Evolutionary conservation across 306 rosid genomes (phyloP).

Genomic region (Begonia fuchsioides): DNA sequence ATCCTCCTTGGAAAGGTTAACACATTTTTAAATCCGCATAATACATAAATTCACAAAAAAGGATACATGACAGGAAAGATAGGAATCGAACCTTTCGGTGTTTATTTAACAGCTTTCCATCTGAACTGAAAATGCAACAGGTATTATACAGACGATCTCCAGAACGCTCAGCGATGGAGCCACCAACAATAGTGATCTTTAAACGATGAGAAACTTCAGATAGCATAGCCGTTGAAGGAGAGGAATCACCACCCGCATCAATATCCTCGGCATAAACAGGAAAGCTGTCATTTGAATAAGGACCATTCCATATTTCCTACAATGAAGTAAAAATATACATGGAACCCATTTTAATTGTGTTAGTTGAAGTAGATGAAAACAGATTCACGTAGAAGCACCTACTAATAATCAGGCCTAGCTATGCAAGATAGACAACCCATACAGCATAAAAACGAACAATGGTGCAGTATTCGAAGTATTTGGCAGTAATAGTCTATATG

Average conservation of each 20-base stretch:
- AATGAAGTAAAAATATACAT: neutral
- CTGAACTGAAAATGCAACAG: slow-evolving; percentile 22
- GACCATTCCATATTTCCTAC: slow-evolving; percentile 95
- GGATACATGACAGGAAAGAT: neutral
- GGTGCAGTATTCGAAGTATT: too few species aligned
- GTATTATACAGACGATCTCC: slow-evolving; percentile 15
- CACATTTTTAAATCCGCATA: too few species aligned
- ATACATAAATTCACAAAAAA: neutral
- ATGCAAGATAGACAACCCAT: too few species aligned
- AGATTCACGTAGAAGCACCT: too few species aligned
- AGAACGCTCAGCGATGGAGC: slow-evolving; percentile 1
- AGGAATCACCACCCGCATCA: slow-evolving; percentile 63
- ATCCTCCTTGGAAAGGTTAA: too few species aligned
- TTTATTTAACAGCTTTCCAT: slow-evolving; percentile 17
- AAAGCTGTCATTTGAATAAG: slow-evolving; percentile 76
- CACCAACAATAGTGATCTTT: slow-evolving; percentile 70
- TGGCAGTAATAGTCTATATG: too few species aligned
- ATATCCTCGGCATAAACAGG: slow-evolving; percentile 84
- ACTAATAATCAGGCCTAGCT: too few species aligned
- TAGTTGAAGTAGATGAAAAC: too few species aligned
- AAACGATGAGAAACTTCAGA: slow-evolving; percentile 53
- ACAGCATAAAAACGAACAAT: too few species aligned
- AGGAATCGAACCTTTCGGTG: slow-evolving; percentile 14
- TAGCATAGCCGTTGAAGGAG: slow-evolving; percentile 95
- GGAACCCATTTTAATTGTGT: too few species aligned